These are phyloP conservation scores for Cicer chorassanicum DNA, from an alignment of 306 rosid species.

Conservation along the genomic window DNA sequence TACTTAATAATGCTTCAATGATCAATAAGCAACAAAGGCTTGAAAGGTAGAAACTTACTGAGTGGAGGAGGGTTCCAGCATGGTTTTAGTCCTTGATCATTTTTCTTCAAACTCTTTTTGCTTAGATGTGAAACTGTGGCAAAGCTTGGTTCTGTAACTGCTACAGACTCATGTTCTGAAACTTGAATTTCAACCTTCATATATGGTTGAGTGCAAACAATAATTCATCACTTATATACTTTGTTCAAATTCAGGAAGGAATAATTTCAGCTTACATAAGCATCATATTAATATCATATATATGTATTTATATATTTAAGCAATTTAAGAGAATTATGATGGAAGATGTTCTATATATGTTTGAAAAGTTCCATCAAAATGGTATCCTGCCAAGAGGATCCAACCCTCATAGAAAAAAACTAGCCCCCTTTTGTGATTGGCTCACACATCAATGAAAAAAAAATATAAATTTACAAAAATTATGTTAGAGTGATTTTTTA, in stretches of 20 bases:
- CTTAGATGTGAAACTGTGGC: constrained; percentile 45
- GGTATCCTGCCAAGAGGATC: too few species aligned
- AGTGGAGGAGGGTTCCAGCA: constrained; percentile 42
- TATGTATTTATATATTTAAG: too few species aligned
- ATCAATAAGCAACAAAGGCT: neutral
- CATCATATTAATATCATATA: neutral
- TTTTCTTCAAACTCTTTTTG: constrained; percentile 32
- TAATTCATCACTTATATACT: constrained; percentile 10
- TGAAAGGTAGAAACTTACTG: constrained; percentile 35
- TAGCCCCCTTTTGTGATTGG: too few species aligned
- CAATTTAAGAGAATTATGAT: too few species aligned
- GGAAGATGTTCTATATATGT: too few species aligned
- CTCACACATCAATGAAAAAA: too few species aligned
- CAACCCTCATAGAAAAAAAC: too few species aligned
- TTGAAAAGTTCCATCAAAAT: too few species aligned
- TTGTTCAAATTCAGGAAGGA: constrained; percentile 2
- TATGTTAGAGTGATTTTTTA: too few species aligned
- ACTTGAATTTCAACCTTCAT: constrained; percentile 31
- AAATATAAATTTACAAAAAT: too few species aligned
- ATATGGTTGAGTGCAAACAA: constrained; percentile 20
- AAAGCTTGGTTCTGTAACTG: constrained; percentile 32
- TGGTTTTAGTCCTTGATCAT: constrained; percentile 40
- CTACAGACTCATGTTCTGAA: neutral
- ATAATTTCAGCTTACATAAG: neutral
- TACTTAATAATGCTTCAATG: constrained; percentile 1